Conservation (phyloP, 768 basidiomycete species). For the Infundibulicybe gibba region DNA sequence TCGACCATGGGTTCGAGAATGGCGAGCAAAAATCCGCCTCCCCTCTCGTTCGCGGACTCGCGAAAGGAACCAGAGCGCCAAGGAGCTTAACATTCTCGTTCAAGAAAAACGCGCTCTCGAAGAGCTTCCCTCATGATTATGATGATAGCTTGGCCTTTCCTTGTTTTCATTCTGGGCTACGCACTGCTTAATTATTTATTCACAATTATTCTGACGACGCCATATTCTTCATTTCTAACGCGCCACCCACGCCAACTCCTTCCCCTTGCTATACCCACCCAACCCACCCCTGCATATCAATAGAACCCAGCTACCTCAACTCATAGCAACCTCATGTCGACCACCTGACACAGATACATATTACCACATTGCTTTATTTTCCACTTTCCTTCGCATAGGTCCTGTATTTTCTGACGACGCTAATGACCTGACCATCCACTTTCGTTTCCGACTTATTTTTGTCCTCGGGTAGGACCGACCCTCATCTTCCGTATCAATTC, state of each 20-base stretch:
- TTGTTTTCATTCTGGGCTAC: slow-evolving; percentile 3
- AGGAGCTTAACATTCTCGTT: slow-evolving; percentile 47
- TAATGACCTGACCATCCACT: slow-evolving; percentile 21
- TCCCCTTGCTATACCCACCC: no score
- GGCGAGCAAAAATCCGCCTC: slow-evolving; percentile 57
- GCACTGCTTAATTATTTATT: background rate
- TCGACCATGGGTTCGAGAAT: slow-evolving; percentile 69
- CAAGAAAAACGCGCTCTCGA: slow-evolving; percentile 52
- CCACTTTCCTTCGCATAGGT: background rate
- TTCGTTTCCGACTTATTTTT: slow-evolving; percentile 9
- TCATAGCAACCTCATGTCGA: no score
- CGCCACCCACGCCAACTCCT: background rate
- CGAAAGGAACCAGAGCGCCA: slow-evolving; percentile 38
- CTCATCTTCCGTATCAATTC: no score
- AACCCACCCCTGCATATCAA: no score
- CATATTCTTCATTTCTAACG: background rate
- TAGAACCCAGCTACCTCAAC: no score
- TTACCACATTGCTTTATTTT: slow-evolving; percentile 1
- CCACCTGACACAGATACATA: background rate
- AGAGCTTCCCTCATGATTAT: slow-evolving; percentile 31
- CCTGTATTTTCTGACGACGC: slow-evolving; percentile 6
- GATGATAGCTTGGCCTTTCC: slow-evolving; percentile 2
- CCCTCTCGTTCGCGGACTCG: slow-evolving; percentile 48
- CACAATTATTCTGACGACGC: background rate
- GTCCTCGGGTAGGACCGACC: background rate